Percentiles rank a stretch among this genome's conserved stretches.
Conservation (phyloP, 2,329 filamentous ascomycete genomes). For the Podosphaera leucotricha region DNA sequence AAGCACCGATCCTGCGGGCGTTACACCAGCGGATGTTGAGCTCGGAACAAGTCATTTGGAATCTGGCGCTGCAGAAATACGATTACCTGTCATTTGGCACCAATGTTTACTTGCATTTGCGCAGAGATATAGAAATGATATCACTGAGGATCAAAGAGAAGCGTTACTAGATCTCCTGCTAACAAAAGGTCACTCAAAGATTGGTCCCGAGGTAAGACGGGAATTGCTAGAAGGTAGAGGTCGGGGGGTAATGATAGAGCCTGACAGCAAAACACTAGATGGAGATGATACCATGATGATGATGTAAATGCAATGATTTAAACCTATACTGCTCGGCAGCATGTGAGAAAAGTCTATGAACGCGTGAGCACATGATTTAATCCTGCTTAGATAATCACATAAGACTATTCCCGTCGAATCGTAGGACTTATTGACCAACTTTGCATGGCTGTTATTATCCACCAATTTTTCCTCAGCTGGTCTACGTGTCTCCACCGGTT, state of each 20-base stretch:
- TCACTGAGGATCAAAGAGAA: conserved; percentile 86
- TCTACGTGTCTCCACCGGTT: background rate
- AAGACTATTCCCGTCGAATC: too few species aligned
- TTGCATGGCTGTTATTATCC: background rate
- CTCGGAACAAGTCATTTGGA: conserved; percentile 31
- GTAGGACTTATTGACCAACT: too few species aligned
- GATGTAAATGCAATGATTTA: conserved; percentile 1
- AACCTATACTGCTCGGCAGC: too few species aligned
- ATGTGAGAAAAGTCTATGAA: too few species aligned
- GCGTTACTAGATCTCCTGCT: conserved; percentile 70
- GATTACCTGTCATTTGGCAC: conserved; percentile 87
- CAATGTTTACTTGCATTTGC: conserved; percentile 83
- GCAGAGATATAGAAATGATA: conserved; percentile 83
- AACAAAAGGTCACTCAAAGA: conserved; percentile 62
- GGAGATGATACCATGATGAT: conserved; percentile 87
- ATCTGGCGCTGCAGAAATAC: conserved; percentile 28
- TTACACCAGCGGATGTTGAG: conserved; percentile 20
- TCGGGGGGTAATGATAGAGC: conserved; percentile 48
- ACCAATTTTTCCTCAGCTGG: background rate
- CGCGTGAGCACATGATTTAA: too few species aligned
- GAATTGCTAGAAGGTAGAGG: conserved; percentile 76
- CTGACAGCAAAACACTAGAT: conserved; percentile 29
- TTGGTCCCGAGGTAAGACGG: conserved; percentile 74
- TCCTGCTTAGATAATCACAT: too few species aligned
- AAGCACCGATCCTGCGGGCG: conserved; percentile 35